Evolutionary conservation across 768 basidiomycete genomes (phyloP).

Genomic region (Auriculariales sp.): DNA sequence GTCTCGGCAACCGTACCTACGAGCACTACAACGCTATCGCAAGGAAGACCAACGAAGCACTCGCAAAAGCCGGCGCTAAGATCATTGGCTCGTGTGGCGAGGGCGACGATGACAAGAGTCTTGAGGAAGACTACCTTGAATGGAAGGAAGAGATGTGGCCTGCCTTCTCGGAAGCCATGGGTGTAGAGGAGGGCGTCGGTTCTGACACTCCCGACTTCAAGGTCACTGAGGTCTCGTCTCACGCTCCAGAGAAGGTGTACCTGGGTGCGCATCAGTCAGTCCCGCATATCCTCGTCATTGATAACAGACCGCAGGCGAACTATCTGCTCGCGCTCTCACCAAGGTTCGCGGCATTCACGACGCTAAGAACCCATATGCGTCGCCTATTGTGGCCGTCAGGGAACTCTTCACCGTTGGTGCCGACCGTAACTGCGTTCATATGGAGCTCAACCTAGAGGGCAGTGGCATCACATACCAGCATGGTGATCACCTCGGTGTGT

Average conservation of each 20-base stretch:
- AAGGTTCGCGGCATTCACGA: constrained; percentile 94
- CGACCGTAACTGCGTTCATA: constrained; percentile 85
- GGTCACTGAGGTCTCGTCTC: constrained; percentile 66
- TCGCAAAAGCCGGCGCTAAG: constrained; percentile 66
- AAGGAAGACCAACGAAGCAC: constrained; percentile 54
- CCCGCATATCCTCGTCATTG: not conserved
- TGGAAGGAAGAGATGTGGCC: constrained; percentile 99
- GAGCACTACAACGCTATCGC: constrained; percentile 93
- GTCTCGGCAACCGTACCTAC: constrained; percentile 85
- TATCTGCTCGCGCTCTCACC: constrained; percentile 86
- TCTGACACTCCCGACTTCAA: constrained; percentile 90
- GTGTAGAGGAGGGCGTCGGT: constrained; percentile 91
- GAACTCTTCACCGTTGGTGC: constrained; percentile 69
- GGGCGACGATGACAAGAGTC: constrained; percentile 97
- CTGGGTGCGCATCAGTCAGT: constrained; percentile 41
- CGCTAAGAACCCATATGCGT: constrained; percentile 91
- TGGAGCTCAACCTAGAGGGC: constrained; percentile 87
- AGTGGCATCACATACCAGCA: constrained; percentile 98
- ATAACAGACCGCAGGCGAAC: constrained; percentile 49
- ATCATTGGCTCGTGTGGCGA: constrained; percentile 86
- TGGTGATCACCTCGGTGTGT: constrained; percentile 94
- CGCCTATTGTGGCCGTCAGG: constrained; percentile 59
- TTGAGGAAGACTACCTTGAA: constrained; percentile 98
- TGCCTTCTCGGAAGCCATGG: constrained; percentile 64
- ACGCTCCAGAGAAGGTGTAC: constrained; percentile 81